phyloP scores from a whole-genome alignment of 345 rosid species.

The Triadica sebifera region DNA sequence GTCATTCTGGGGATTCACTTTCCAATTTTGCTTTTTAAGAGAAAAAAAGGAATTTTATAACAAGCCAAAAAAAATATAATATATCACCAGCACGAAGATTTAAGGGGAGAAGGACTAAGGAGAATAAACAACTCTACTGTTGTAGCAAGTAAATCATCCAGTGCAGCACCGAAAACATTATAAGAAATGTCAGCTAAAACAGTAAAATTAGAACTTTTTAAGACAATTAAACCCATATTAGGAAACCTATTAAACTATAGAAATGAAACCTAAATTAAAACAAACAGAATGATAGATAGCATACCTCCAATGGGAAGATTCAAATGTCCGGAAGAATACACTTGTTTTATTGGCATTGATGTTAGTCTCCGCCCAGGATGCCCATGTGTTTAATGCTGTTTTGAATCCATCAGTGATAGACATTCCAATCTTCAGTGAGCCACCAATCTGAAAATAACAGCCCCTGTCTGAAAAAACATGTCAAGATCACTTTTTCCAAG shows the following conservation, averaged over 20 bases:
- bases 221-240: not conserved
- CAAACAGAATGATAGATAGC: conserved; percentile 18
- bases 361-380: conserved; percentile 25
- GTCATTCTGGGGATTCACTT: no score
- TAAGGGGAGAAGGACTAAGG: not conserved
- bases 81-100: no score
- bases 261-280: not conserved
- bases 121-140: not conserved
- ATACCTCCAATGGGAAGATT: conserved; percentile 73
- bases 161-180: not conserved
- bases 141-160: not conserved
- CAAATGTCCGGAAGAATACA: conserved; percentile 60
- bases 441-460: conserved; percentile 55
- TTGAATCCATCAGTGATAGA: conserved; percentile 25
- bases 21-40: no score
- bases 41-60: no score
- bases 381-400: conserved; percentile 30
- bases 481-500: conserved; percentile 26
- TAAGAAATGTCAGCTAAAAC: not conserved
- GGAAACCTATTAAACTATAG: not conserved
- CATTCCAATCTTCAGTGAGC: conserved; percentile 46
- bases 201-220: not conserved
- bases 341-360: conserved; percentile 29
- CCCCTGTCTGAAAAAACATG: conserved; percentile 54
- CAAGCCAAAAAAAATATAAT: no score